phyloP scores from a whole-genome alignment of 306 rosid species.

The Elaeagnus macrophylla region DNA sequence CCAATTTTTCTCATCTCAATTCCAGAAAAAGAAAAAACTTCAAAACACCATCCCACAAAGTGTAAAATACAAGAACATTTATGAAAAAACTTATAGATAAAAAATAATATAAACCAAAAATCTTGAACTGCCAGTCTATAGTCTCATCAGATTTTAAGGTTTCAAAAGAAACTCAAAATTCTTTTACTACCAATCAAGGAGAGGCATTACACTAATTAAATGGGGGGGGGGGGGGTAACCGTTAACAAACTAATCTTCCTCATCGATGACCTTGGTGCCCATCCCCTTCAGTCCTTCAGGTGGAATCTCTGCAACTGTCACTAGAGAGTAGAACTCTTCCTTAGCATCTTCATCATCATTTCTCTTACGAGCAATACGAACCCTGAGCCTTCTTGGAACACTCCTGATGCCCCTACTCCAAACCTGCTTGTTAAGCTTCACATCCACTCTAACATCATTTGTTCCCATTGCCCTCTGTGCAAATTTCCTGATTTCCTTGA shows the following conservation, averaged over 20 bases:
- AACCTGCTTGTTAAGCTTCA: conserved; percentile 74
- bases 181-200: conserved; percentile 7
- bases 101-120: conserved; percentile 17
- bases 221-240: neutral
- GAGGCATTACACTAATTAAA: neutral
- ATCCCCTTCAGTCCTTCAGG: conserved; percentile 72
- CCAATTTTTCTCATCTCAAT: no score
- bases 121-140: conserved; percentile 4
- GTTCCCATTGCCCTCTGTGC: conserved; percentile 93
- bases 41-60: neutral
- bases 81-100: conserved; percentile 7
- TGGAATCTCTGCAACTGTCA: conserved; percentile 79
- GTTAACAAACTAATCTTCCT: conserved; percentile 53
- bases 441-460: conserved; percentile 84
- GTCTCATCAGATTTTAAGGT: conserved; percentile 14
- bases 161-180: conserved; percentile 17
- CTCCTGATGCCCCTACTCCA: conserved; percentile 97
- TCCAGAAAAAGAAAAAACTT: neutral
- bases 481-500: conserved; percentile 89
- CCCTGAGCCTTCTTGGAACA: conserved; percentile 89
- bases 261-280: conserved; percentile 86
- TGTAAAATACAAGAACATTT: neutral
- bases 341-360: conserved; percentile 95
- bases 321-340: conserved; percentile 90
- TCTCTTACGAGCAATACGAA: conserved; percentile 94